phyloP scores from a whole-genome alignment of 257 asterid species.

The Lycium ferocissimum region DNA sequence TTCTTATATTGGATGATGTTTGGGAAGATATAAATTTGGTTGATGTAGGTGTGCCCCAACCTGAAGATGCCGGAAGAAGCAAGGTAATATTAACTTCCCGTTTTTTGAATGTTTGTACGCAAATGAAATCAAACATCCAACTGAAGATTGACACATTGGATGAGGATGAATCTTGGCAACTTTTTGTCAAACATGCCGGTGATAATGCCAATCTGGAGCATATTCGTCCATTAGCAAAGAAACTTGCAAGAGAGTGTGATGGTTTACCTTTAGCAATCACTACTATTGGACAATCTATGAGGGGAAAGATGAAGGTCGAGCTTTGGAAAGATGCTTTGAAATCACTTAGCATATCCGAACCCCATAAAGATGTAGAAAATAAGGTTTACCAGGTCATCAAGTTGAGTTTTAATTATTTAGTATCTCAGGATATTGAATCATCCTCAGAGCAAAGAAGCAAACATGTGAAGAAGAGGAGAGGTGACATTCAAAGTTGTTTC shows the following conservation, averaged over 20 bases:
- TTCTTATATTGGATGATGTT: conserved; percentile 35
- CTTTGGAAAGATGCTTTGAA: conserved; percentile 11
- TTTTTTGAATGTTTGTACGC: background rate
- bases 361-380: conserved; percentile 15
- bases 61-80: background rate
- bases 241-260: conserved; percentile 25
- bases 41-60: conserved; percentile 30
- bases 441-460: background rate
- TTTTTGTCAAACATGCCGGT: conserved; percentile 7
- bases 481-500: conserved; percentile 27
- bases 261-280: conserved; percentile 35
- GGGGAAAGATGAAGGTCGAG: background rate
- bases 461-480: background rate
- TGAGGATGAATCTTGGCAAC: conserved; percentile 26
- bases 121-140: background rate
- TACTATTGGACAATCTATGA: conserved; percentile 28
- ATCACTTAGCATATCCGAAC: conserved; percentile 26
- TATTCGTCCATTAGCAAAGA: background rate
- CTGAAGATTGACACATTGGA: background rate
- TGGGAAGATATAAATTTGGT: conserved; percentile 32
- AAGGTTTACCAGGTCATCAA: conserved; percentile 34
- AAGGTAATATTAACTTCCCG: conserved; percentile 29
- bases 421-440: conserved; percentile 13
- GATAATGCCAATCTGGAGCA: background rate
- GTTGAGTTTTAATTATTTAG: conserved; percentile 34